Conservation (phyloP, 164 flowering plant genomes). For the Platanus orientalis region DNA sequence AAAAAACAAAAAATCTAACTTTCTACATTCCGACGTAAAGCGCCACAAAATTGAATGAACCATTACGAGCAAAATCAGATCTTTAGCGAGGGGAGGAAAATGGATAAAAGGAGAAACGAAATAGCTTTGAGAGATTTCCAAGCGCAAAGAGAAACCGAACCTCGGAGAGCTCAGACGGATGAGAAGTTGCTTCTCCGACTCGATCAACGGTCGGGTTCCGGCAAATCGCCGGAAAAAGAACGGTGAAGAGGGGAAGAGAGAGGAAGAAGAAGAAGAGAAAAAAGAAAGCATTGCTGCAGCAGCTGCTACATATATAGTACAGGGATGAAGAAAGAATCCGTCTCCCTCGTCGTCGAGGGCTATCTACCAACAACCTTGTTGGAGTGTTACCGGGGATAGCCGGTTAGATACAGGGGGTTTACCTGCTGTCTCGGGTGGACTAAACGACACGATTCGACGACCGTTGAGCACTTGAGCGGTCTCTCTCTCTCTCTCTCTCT, state of each 20-base stretch:
- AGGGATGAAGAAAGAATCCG: background rate
- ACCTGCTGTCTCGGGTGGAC: constrained; percentile 12
- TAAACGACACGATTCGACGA: constrained; percentile 3
- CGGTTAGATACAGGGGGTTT: constrained; percentile 8
- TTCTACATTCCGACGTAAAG: background rate
- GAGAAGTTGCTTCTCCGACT: background rate
- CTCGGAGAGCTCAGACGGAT: background rate
- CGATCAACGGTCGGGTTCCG: background rate
- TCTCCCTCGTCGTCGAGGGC: background rate
- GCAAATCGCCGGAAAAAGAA: constrained; percentile 1
- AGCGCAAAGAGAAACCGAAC: constrained; percentile 5
- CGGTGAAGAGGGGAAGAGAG: background rate
- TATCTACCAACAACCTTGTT: background rate
- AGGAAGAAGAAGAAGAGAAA: constrained; percentile 4
- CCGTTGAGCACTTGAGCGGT: background rate
- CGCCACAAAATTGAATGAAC: background rate
- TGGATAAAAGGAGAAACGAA: background rate
- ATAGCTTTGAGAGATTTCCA: background rate
- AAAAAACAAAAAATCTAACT: background rate
- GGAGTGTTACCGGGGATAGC: constrained; percentile 5
- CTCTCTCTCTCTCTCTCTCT: no score
- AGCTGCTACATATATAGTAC: constrained; percentile 3
- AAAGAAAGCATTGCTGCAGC: background rate
- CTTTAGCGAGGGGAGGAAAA: background rate
- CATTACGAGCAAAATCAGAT: background rate